phyloP scores from a whole-genome alignment of 2,329 filamentous ascomycete species.

The Penicillium sp. region DNA sequence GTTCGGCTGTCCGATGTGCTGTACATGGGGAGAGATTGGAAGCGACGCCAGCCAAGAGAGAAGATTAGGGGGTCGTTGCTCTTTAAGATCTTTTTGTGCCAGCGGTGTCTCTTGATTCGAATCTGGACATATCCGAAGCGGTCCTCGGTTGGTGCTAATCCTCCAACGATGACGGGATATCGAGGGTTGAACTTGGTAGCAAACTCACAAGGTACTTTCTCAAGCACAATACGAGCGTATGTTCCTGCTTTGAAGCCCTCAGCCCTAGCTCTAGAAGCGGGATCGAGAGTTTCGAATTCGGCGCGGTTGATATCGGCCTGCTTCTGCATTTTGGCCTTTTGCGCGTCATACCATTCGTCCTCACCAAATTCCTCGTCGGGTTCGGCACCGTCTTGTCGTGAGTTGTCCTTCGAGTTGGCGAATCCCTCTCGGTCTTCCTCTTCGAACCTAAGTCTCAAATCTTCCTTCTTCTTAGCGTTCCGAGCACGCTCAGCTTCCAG shows the following conservation, averaged over 20 bases:
- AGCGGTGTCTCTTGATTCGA: constrained; percentile 94
- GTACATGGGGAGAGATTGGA: constrained; percentile 91
- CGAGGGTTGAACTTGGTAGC: constrained; percentile 79
- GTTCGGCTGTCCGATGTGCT: constrained; percentile 93
- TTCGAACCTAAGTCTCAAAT: constrained; percentile 91
- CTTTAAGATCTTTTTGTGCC: constrained; percentile 99
- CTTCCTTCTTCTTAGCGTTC: constrained; percentile 91
- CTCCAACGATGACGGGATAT: constrained; percentile 85
- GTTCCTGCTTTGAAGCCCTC: constrained; percentile 92
- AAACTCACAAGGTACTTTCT: constrained; percentile 90
- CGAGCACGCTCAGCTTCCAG: constrained; percentile 88
- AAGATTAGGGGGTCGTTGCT: constrained; percentile 97
- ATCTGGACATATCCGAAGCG: constrained; percentile 95
- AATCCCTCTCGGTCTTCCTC: constrained; percentile 98
- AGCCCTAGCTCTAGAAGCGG: constrained; percentile 78
- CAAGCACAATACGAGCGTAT: constrained; percentile 88
- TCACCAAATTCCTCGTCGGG: constrained; percentile 81
- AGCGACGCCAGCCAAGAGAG: constrained; percentile 93
- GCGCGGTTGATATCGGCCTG: constrained; percentile 96
- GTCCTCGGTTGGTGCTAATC: constrained; percentile 91
- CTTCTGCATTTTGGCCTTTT: constrained; percentile 93
- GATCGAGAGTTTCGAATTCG: constrained; percentile 87
- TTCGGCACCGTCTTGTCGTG: constrained; percentile 71
- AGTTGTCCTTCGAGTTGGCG: constrained; percentile 79
- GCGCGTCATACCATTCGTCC: constrained; percentile 97